Percentiles rank a stretch among this genome's conserved stretches.
phyloP scores from a whole-genome alignment of 225 moss, liverwort and hornwort species.

The Pseudoscleropodium purum region DNA sequence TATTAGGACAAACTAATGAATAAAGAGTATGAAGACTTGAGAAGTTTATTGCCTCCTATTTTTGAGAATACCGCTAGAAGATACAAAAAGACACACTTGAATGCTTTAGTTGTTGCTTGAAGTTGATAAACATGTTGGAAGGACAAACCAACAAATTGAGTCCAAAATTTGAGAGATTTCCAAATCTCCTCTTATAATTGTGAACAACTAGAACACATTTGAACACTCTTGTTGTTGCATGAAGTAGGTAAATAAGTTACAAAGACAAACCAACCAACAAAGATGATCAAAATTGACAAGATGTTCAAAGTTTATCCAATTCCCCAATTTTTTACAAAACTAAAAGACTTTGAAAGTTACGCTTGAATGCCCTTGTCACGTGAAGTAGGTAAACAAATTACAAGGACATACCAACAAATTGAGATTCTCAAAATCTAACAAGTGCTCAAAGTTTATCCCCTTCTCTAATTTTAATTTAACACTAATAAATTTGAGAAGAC shows the following conservation, averaged over 20 bases:
- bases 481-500: not conserved
- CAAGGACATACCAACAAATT: accelerated
- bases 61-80: not conserved
- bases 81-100: not conserved
- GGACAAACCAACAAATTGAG: not conserved
- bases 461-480: not conserved
- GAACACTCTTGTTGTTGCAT: not conserved
- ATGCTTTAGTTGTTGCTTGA: not conserved
- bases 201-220: not conserved
- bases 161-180: not conserved
- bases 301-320: not conserved
- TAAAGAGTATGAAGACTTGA: not conserved
- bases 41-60: not conserved
- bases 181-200: not conserved
- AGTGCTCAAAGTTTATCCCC: not conserved
- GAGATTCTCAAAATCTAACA: not conserved
- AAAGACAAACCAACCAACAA: not conserved
- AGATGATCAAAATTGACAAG: not conserved
- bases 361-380: not conserved
- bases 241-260: not conserved
- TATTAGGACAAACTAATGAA: not conserved
- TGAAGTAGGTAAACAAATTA: not conserved
- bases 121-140: not conserved
- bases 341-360: not conserved
- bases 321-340: not conserved